Percentiles rank a stretch among this genome's conserved stretches.
Conservation (phyloP, 306 rosid genomes). For the Carpinus viminea region DNA sequence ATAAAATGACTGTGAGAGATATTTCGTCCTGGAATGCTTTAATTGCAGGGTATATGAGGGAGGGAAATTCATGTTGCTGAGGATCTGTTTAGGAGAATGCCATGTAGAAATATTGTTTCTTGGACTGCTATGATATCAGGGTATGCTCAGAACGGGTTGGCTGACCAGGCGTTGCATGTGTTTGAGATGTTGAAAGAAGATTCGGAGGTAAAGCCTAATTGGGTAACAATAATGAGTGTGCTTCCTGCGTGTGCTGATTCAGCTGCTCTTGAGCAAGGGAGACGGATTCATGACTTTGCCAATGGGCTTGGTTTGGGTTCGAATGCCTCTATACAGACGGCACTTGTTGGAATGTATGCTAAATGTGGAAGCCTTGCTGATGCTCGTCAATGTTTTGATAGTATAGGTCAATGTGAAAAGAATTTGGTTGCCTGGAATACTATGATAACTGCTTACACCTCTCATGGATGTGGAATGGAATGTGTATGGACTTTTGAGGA, state of each 20-base stretch:
- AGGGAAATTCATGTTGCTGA: constrained; percentile 25
- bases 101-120: constrained; percentile 33
- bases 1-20: constrained; percentile 17
- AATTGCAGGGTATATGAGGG: constrained; percentile 9
- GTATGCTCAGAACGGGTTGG: constrained; percentile 36
- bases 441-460: constrained; percentile 44
- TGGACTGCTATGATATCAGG: constrained; percentile 49
- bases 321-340: constrained; percentile 31
- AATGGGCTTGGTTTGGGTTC: constrained; percentile 32
- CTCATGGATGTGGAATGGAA: constrained; percentile 46
- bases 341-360: constrained; percentile 35
- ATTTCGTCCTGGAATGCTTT: constrained; percentile 17
- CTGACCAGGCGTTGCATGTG: background rate
- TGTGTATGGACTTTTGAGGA: constrained; percentile 31
- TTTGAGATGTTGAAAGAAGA: constrained; percentile 31
- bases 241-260: constrained; percentile 41
- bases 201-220: constrained; percentile 33
- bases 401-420: constrained; percentile 19
- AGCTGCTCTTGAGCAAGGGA: constrained; percentile 40
- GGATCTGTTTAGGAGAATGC: constrained; percentile 36
- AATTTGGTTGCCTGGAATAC: constrained; percentile 50
- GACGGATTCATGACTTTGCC: constrained; percentile 35
- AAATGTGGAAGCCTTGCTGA: constrained; percentile 42
- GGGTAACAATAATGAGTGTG: constrained; percentile 41
- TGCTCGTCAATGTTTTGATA: constrained; percentile 40